Evolutionary conservation across 306 rosid genomes (phyloP).

Genomic region (Glycine soja): DNA sequence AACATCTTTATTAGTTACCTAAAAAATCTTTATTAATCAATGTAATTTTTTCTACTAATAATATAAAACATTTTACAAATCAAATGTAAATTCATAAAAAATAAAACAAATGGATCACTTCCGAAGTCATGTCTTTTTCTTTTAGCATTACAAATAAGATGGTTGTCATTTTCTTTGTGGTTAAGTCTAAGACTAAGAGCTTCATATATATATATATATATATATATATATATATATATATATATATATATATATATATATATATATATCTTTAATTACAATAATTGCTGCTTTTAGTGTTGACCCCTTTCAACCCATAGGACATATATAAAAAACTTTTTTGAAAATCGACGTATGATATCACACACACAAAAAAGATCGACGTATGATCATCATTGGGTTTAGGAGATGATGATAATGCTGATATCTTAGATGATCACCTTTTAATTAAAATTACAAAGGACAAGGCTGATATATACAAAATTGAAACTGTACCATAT

Average conservation of each 20-base stretch:
- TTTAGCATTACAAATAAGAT: slow-evolving; percentile 20
- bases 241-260: too few relatives aligned
- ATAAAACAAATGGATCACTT: slow-evolving; percentile 3
- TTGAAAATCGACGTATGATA: background rate
- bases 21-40: background rate
- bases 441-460: slow-evolving; percentile 37
- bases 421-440: slow-evolving; percentile 35
- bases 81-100: background rate
- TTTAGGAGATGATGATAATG: slow-evolving; percentile 45
- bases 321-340: slow-evolving; percentile 37
- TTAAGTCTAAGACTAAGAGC: slow-evolving; percentile 43
- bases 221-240: too few relatives aligned
- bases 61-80: background rate
- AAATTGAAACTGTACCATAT: slow-evolving; percentile 30
- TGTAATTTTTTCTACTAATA: background rate
- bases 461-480: slow-evolving; percentile 33
- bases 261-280: slow-evolving; percentile 32
- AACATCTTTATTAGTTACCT: background rate
- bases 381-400: slow-evolving; percentile 37
- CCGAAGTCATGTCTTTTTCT: slow-evolving; percentile 18
- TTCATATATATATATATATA: too few relatives aligned
- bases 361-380: background rate
- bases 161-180: slow-evolving; percentile 39
- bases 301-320: slow-evolving; percentile 47
- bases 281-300: slow-evolving; percentile 44